Conservation (phyloP, 1,139 yeast genomes). For the Geotrichum phurueaensis region DNA sequence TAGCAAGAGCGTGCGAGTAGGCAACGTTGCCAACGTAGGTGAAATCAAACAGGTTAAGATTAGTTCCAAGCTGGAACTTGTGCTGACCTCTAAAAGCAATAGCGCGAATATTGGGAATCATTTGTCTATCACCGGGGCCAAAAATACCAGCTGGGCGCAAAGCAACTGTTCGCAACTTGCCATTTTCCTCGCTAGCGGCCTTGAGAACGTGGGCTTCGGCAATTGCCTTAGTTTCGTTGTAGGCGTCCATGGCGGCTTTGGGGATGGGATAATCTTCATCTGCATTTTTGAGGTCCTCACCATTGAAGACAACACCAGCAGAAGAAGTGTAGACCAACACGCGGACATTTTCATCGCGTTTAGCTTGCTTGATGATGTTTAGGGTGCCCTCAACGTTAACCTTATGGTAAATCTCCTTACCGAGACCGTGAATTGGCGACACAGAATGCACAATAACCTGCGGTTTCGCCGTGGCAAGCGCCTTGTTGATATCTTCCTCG, state of each 20-base stretch:
- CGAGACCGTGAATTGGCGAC: conserved; percentile 88
- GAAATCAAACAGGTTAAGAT: conserved; percentile 90
- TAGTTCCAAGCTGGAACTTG: conserved; percentile 89
- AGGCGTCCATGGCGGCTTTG: conserved; percentile 87
- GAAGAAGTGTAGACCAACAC: conserved; percentile 93
- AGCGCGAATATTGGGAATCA: conserved; percentile 84
- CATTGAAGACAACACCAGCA: conserved; percentile 95
- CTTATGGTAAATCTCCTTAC: conserved; percentile 71
- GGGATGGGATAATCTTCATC: conserved; percentile 96
- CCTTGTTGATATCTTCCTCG: conserved; percentile 57
- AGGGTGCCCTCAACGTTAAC: conserved; percentile 90
- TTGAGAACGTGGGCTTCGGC: conserved; percentile 80
- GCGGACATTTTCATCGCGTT: conserved; percentile 40
- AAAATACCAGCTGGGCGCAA: conserved; percentile 96
- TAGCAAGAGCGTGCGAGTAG: conserved; percentile 90
- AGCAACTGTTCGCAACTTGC: conserved; percentile 69
- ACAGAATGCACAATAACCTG: conserved; percentile 91
- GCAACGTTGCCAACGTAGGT: conserved; percentile 99
- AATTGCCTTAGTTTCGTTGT: conserved; percentile 87
- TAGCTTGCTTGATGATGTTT: conserved; percentile 63
- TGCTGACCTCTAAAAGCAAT: conserved; percentile 84
- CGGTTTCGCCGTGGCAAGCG: conserved; percentile 55
- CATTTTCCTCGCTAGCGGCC: conserved; percentile 46
- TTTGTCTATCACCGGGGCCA: conserved; percentile 97
- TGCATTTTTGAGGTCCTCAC: conserved; percentile 82